A percentile compares a stretch with the other conserved stretches of the same genome.
These are phyloP conservation scores for Achlya hypogyna DNA, from an alignment of 352 stramenopile genomes.

Conservation along the genomic window DNA sequence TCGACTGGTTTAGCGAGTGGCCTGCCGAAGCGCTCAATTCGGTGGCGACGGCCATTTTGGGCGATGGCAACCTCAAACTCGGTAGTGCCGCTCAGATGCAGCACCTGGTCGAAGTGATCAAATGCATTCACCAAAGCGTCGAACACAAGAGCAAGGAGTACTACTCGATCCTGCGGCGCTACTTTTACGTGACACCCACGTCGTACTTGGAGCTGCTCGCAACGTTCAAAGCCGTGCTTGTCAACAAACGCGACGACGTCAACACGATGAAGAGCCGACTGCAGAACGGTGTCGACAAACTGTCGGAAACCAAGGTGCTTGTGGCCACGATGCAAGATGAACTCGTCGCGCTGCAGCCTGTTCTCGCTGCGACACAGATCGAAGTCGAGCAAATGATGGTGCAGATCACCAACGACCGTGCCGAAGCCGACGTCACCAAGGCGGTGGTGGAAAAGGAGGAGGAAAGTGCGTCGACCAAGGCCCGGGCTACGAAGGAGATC, in stretches of 20 bases:
- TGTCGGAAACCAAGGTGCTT: constrained; percentile 69
- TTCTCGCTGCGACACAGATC: constrained; percentile 62
- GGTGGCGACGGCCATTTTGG: constrained; percentile 78
- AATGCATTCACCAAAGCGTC: constrained; percentile 86
- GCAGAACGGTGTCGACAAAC: constrained; percentile 82
- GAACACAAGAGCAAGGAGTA: constrained; percentile 80
- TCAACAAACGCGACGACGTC: constrained; percentile 84
- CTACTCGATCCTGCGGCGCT: constrained; percentile 70
- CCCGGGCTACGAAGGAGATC: constrained; percentile 83
- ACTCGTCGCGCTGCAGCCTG: constrained; percentile 71
- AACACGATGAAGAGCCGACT: constrained; percentile 76
- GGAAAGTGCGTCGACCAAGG: constrained; percentile 75
- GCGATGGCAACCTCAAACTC: constrained; percentile 59
- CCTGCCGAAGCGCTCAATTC: constrained; percentile 76
- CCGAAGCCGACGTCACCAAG: constrained; percentile 82
- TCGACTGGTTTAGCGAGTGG: constrained; percentile 87
- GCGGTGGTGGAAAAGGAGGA: constrained; percentile 84
- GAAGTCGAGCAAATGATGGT: constrained; percentile 88
- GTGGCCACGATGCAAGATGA: constrained; percentile 81
- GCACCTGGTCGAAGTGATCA: constrained; percentile 73
- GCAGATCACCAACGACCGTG: constrained; percentile 83
- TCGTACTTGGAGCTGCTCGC: constrained; percentile 88
- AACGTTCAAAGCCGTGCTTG: constrained; percentile 85
- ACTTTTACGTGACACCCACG: constrained; percentile 92
- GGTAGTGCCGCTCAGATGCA: constrained; percentile 31